These are phyloP conservation scores for Dryadomyces quercivorus DNA, from an alignment of 2,329 filamentous ascomycete genomes.

Conservation along the genomic window DNA sequence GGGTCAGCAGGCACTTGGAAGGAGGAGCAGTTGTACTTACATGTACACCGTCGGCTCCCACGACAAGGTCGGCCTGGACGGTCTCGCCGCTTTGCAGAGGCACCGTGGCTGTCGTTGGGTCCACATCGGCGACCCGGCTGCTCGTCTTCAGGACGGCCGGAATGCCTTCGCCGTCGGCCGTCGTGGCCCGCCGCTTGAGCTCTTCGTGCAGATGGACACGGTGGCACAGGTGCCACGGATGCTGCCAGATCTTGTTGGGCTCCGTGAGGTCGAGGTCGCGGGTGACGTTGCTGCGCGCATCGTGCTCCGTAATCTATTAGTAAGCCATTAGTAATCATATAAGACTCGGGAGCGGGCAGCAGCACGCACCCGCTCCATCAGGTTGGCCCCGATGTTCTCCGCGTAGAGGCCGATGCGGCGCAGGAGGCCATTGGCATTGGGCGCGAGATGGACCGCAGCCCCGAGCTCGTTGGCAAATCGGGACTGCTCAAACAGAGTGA, in stretches of 20 bases:
- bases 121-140: conserved; percentile 29
- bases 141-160: conserved; percentile 25
- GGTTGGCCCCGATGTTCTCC: conserved; percentile 24
- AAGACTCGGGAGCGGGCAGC: too few species aligned
- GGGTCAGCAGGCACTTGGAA: neutral
- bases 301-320: conserved; percentile 2
- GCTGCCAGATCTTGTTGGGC: conserved; percentile 32
- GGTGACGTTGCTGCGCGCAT: neutral
- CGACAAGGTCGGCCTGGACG: conserved; percentile 32
- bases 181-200: conserved; percentile 32
- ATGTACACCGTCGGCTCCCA: conserved; percentile 43
- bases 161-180: conserved; percentile 20
- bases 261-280: conserved; percentile 20
- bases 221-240: conserved; percentile 39
- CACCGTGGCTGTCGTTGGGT: conserved; percentile 25
- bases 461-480: conserved; percentile 40
- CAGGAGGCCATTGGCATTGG: conserved; percentile 48
- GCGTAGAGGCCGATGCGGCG: conserved; percentile 24
- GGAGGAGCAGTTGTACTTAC: conserved; percentile 8
- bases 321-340: neutral
- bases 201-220: conserved; percentile 38
- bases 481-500: conserved; percentile 38
- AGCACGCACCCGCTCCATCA: conserved; percentile 10
- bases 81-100: conserved; percentile 29
- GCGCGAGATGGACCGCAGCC: conserved; percentile 41